Evolutionary conservation across 2,329 filamentous ascomycete species (phyloP), one percentile per base, ranked within the genome.

Genomic region (Cordyceps cateniannulata): DNA sequence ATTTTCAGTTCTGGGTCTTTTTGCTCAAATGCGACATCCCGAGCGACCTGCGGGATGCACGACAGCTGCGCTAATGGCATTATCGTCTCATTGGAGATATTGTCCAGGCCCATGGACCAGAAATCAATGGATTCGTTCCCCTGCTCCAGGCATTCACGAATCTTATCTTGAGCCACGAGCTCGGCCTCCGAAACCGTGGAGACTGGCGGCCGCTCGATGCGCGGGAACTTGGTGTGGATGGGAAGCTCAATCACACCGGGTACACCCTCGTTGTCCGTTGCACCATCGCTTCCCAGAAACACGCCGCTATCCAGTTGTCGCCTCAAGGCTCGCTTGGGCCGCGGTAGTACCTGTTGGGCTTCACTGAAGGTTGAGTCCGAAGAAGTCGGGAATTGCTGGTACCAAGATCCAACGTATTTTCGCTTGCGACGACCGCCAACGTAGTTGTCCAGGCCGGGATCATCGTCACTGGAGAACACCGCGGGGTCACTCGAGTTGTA

Each of bases 381-480:
- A 6, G 80, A 81, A 3, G 70, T 72, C n/a, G 76, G 79, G 45
- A 79, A 78, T 68, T 87, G 85, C 62, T 82, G 80, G 70, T 83
- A 90, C 88, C 87, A 91, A 5, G 86, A 81, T 4, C 88, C 88
- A 48, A 84, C 75, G 63, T 87, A 86, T 53, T 83, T 80, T 75
- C 89, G 90, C 63, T 81, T 80, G 64, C 80, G 78, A 27, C 79
- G 76, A 1, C 78, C 79, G 52, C 81, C 75, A 25, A 78, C 75
- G 67, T 89, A 89, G 66, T 87, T 87, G 63, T 89, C 85, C 52
- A 86, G 71, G 1, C 82, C 81, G 3, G 85, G 85, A 61, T 89
- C 87, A 67, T 90, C 87, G 62, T 91, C 88, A 69, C 85, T 87
- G 4, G 86, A 90, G 72, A 91, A 91, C 27, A 90, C 71, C 53